phyloP scores from a whole-genome alignment of 371 early-diverging fungal species.

The Saksenaea vasiformis region DNA sequence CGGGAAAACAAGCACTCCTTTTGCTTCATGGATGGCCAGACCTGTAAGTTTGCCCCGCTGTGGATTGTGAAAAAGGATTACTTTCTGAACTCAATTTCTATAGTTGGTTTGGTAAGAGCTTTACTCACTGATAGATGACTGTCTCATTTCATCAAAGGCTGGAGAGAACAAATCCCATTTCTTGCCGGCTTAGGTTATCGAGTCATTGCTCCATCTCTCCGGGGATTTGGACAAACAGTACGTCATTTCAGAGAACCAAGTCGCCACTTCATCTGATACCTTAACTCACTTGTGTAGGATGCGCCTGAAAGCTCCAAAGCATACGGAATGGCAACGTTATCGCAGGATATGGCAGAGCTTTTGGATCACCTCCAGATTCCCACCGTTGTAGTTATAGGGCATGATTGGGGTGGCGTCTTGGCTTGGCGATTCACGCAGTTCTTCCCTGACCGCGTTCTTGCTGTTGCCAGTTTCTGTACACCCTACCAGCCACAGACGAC shows the following conservation, averaged over 20 bases:
- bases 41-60: conserved; percentile 25
- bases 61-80: neutral
- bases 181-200: conserved; percentile 69
- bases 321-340: conserved; percentile 59
- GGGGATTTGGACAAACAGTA: conserved; percentile 75
- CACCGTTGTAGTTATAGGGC: conserved; percentile 68
- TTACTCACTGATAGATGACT: neutral
- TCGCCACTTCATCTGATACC: no score
- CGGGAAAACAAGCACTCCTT: conserved; percentile 48
- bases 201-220: conserved; percentile 68
- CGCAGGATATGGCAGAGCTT: conserved; percentile 57
- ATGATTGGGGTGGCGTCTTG: conserved; percentile 77
- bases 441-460: conserved; percentile 64
- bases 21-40: conserved; percentile 80
- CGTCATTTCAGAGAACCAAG: conserved; percentile 14
- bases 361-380: conserved; percentile 62
- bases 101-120: conserved; percentile 15
- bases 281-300: conserved; percentile 42
- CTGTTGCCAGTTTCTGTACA: conserved; percentile 67
- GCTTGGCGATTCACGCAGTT: conserved; percentile 72
- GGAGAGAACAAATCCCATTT: conserved; percentile 74
- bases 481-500: conserved; percentile 55
- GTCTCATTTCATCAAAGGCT: conserved; percentile 46
- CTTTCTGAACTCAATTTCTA: neutral
- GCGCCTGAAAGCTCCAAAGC: conserved; percentile 45